These are phyloP conservation scores for Backusella luteola DNA, from an alignment of 192 early-diverging fungal species.

Conservation along the genomic window DNA sequence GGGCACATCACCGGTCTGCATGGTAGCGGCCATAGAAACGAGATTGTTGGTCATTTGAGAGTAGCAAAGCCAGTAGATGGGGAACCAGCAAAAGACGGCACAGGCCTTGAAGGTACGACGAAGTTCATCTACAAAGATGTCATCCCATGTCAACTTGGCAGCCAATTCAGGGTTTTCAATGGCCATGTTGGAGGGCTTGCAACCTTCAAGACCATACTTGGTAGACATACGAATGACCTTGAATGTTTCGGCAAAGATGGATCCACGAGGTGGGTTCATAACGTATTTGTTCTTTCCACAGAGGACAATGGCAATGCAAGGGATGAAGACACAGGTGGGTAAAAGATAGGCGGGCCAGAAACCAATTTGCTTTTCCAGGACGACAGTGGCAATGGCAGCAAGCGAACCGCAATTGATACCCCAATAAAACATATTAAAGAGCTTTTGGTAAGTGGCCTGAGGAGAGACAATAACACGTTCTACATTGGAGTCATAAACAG, in stretches of 20 bases:
- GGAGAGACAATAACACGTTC: conserved; percentile 63
- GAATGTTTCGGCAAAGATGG: conserved; percentile 51
- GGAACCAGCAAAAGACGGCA: conserved; percentile 66
- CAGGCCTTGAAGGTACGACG: conserved; percentile 56
- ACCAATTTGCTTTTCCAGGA: conserved; percentile 51
- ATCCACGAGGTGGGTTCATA: conserved; percentile 53
- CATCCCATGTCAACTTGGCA: conserved; percentile 54
- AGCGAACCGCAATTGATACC: conserved; percentile 68
- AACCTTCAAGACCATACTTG: conserved; percentile 45
- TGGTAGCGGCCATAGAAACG: conserved; percentile 37
- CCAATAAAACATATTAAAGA: conserved; percentile 85
- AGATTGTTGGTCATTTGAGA: conserved; percentile 63
- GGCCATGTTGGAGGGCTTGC: conserved; percentile 55
- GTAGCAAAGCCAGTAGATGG: conserved; percentile 76
- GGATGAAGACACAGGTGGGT: conserved; percentile 50
- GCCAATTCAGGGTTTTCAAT: conserved; percentile 19
- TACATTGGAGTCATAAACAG: conserved; percentile 32
- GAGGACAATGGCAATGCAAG: conserved; percentile 48
- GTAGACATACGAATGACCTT: conserved; percentile 40
- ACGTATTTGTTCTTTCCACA: conserved; percentile 45
- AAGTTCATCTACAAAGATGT: conserved; percentile 68
- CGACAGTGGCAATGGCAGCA: conserved; percentile 49
- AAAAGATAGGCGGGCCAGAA: conserved; percentile 57
- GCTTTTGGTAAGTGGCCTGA: conserved; percentile 63
- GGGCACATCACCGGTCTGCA: conserved; percentile 45